A percentile compares a stretch with the other conserved stretches of the same genome.
phyloP scores from a whole-genome alignment of 2,329 filamentous ascomycete species.

The Dactylellina sp. region DNA sequence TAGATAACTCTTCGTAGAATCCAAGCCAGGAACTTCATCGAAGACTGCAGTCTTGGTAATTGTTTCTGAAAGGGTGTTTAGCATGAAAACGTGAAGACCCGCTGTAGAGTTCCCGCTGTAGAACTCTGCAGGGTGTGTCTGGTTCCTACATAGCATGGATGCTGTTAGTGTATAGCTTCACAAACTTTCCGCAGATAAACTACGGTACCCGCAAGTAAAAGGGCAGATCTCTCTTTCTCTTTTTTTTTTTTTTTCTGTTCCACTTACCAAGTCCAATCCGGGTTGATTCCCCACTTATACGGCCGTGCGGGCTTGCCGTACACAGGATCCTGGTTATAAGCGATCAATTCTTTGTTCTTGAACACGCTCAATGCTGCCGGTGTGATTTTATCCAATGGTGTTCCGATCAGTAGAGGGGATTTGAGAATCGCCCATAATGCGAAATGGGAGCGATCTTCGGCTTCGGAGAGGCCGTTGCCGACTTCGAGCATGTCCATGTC shows the following conservation, averaged over 20 bases:
- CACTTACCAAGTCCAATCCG: constrained; percentile 66
- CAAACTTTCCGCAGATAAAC: too few relatives aligned
- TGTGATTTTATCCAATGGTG: constrained; percentile 63
- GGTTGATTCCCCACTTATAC: constrained; percentile 68
- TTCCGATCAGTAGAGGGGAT: constrained; percentile 65
- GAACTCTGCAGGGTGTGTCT: constrained; percentile 67
- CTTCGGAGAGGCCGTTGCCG: constrained; percentile 62
- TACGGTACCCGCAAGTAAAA: too few relatives aligned
- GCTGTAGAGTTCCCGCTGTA: constrained; percentile 66
- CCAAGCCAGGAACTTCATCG: constrained; percentile 65
- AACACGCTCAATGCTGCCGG: constrained; percentile 64
- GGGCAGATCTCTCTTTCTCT: too few relatives aligned
- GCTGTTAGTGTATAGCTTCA: too few relatives aligned
- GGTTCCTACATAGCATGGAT: constrained; percentile 61
- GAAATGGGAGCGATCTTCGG: constrained; percentile 63
- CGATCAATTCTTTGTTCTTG: constrained; percentile 64
- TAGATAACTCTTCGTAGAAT: constrained; percentile 61
- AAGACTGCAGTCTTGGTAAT: constrained; percentile 64
- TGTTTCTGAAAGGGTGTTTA: constrained; percentile 65
- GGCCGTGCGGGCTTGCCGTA: constrained; percentile 64
- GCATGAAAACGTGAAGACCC: constrained; percentile 67
- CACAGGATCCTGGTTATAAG: constrained; percentile 66
- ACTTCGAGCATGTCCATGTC: constrained; percentile 65
- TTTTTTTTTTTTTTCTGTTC: constrained; percentile 46
- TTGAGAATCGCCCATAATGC: constrained; percentile 65